These are phyloP conservation scores for Knoxdaviesia capensis DNA, from an alignment of 2,329 filamentous ascomycete species.

Conservation along the genomic window DNA sequence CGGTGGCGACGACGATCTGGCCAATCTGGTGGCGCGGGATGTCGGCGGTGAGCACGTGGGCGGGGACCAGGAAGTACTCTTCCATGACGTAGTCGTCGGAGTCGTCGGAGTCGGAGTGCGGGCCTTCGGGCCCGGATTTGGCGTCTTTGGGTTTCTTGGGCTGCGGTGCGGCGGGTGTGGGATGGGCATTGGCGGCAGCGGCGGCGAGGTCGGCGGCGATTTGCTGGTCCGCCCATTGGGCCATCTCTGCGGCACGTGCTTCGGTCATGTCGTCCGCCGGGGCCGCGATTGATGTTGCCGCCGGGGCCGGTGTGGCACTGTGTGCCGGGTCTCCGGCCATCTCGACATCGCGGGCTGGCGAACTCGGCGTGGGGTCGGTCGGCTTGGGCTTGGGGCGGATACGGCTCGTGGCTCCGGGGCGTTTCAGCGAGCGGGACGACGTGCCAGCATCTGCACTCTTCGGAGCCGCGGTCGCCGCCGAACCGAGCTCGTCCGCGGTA, in stretches of 20 bases:
- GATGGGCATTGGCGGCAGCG: conserved; percentile 2
- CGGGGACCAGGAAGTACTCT: conserved; percentile 41
- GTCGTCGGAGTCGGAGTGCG: conserved; percentile 11
- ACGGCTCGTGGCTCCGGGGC: too few relatives aligned
- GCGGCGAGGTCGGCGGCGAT: not conserved
- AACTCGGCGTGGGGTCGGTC: too few relatives aligned
- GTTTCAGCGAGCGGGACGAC: not conserved
- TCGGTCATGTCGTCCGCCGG: too few relatives aligned
- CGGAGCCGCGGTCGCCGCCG: too few relatives aligned
- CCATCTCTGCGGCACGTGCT: too few relatives aligned
- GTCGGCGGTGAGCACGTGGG: conserved; percentile 23
- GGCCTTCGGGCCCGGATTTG: conserved; percentile 11
- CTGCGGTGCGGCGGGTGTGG: conserved; percentile 13
- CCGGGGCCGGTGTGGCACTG: too few relatives aligned
- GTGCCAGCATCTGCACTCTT: conserved; percentile 4
- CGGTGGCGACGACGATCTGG: conserved; percentile 33
- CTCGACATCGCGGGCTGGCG: too few relatives aligned
- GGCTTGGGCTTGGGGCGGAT: conserved; percentile 1
- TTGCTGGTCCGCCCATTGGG: too few relatives aligned
- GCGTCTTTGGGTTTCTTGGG: conserved; percentile 20
- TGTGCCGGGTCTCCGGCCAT: too few relatives aligned
- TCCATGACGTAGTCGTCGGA: conserved; percentile 43
- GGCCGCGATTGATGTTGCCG: too few relatives aligned
- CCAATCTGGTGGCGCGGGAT: conserved; percentile 31
- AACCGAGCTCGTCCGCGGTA: too few relatives aligned